Conservation (phyloP, 768 basidiomycete species). For the Fistulinella prunicolor region DNA sequence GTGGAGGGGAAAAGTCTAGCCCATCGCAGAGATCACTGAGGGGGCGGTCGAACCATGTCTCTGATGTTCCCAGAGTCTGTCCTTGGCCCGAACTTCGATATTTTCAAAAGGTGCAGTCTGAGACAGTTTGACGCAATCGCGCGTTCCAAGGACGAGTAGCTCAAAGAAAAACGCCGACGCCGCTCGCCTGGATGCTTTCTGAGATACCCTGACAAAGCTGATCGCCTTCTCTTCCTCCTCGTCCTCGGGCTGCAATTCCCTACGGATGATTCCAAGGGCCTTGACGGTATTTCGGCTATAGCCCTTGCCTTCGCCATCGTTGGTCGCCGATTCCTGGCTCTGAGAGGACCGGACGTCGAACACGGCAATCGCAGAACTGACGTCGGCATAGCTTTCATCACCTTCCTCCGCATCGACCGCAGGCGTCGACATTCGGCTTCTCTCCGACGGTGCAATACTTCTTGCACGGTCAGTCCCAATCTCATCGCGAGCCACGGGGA, state of each 20-base stretch:
- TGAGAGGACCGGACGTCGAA: constrained; percentile 70
- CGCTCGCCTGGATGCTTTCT: constrained; percentile 87
- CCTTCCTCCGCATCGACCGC: constrained; percentile 60
- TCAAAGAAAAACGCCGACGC: constrained; percentile 99
- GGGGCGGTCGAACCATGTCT: constrained; percentile 40
- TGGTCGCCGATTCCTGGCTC: constrained; percentile 39
- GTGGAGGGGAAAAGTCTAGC: constrained; percentile 12
- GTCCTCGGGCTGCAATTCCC: constrained; percentile 59
- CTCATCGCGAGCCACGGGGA: constrained; percentile 32
- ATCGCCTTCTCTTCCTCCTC: constrained; percentile 56
- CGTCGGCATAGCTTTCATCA: constrained; percentile 66
- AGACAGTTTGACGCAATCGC: constrained; percentile 81
- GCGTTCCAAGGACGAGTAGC: constrained; percentile 88
- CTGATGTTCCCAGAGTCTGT: constrained; percentile 81
- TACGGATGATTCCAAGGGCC: constrained; percentile 72
- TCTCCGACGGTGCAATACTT: constrained; percentile 53
- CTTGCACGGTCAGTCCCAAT: constrained; percentile 38
- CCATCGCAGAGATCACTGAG: constrained; percentile 47
- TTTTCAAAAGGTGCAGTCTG: constrained; percentile 79
- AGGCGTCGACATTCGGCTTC: constrained; percentile 67
- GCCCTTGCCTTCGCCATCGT: constrained; percentile 59
- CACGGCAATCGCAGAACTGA: constrained; percentile 72
- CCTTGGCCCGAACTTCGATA: constrained; percentile 79
- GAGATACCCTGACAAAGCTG: constrained; percentile 75
- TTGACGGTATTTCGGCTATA: constrained; percentile 90